Percentiles rank a stretch among this genome's conserved stretches.
Conservation (phyloP, 2,329 filamentous ascomycete species). For the Aspergillus brunneoviolaceus region DNA sequence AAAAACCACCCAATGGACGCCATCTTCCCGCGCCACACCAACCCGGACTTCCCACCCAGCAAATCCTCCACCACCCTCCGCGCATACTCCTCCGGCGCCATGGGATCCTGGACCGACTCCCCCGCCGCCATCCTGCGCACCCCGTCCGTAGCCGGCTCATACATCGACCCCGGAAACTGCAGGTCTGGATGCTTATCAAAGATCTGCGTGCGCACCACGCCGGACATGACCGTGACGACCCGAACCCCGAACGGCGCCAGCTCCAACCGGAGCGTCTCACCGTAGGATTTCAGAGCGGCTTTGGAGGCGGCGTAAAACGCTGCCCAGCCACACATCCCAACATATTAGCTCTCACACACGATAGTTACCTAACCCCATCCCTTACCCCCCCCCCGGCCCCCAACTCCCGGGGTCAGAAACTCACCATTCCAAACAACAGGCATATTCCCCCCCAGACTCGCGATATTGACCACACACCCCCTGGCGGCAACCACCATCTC, state of each 20-base stretch:
- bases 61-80: constrained; percentile 24
- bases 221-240: constrained; percentile 23
- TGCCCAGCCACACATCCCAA: neutral
- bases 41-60: constrained; percentile 20
- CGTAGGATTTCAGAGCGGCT: constrained; percentile 22
- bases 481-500: constrained; percentile 27
- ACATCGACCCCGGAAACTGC: constrained; percentile 20
- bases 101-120: neutral
- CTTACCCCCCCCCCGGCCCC: no score
- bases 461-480: constrained; percentile 29
- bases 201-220: constrained; percentile 21
- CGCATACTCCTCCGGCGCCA: constrained; percentile 17
- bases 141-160: constrained; percentile 13
- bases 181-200: constrained; percentile 12
- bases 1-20: constrained; percentile 13
- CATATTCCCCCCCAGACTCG: constrained; percentile 24
- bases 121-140: constrained; percentile 6
- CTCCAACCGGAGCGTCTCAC: constrained; percentile 25
- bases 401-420: neutral
- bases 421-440: constrained; percentile 9
- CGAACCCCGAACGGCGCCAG: constrained; percentile 25
- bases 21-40: constrained; percentile 22
- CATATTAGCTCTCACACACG: neutral
- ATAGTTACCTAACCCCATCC: neutral
- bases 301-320: constrained; percentile 26